Conservation (phyloP, 1,284 basidiomycete genomes). For the Microbotryum intermedium region DNA sequence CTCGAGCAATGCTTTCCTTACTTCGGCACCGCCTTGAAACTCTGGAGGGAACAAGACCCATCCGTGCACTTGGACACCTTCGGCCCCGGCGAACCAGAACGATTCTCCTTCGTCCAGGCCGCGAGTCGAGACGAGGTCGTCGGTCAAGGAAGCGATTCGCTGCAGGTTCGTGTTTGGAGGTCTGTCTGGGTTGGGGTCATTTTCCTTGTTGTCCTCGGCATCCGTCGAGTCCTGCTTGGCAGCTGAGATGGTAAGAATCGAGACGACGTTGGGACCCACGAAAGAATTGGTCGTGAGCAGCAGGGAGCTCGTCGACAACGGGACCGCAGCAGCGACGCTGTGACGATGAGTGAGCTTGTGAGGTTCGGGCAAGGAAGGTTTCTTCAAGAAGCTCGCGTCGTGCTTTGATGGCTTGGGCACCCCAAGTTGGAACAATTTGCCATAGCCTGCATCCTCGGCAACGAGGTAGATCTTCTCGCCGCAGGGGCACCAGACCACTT, state of each 20-base stretch:
- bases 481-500: conserved; percentile 59
- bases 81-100: conserved; percentile 76
- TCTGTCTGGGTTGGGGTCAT: not conserved
- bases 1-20: conserved; percentile 37
- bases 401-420: conserved; percentile 49
- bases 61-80: conserved; percentile 63
- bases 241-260: conserved; percentile 38
- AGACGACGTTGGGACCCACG: conserved; percentile 64
- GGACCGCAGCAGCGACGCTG: conserved; percentile 53
- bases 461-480: conserved; percentile 61
- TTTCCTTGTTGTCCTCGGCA: conserved; percentile 29
- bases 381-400: conserved; percentile 41
- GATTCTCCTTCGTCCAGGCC: conserved; percentile 56
- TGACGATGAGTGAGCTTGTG: conserved; percentile 52
- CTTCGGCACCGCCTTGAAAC: conserved; percentile 47
- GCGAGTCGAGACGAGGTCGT: conserved; percentile 50
- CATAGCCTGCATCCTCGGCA: conserved; percentile 49
- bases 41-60: conserved; percentile 72
- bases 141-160: conserved; percentile 20
- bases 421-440: conserved; percentile 55
- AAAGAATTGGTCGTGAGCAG: conserved; percentile 53
- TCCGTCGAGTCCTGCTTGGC: conserved; percentile 41
- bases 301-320: conserved; percentile 9
- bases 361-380: conserved; percentile 46
- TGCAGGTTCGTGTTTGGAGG: not conserved